These are phyloP conservation scores for Dryas drummondii DNA, from an alignment of 306 rosid genomes.

Conservation along the genomic window DNA sequence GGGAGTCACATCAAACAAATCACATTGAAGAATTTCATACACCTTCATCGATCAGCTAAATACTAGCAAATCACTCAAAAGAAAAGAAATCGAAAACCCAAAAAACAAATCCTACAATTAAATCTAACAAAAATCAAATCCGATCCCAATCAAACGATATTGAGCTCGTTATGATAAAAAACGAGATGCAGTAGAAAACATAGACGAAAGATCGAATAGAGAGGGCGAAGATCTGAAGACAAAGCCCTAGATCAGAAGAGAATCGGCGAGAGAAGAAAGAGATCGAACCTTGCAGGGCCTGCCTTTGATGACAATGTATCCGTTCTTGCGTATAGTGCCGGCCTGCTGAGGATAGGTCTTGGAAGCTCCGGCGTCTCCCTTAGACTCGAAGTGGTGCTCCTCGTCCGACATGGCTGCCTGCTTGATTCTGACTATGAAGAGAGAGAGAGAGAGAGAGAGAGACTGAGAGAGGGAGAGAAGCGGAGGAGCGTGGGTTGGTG, in stretches of 20 bases:
- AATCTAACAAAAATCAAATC: background rate
- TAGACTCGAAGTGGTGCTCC: slow-evolving; percentile 96
- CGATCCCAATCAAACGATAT: background rate
- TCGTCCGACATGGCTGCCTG: slow-evolving; percentile 78
- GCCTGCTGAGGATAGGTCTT: slow-evolving; percentile 98
- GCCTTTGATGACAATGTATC: slow-evolving; percentile 82
- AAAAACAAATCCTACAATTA: background rate
- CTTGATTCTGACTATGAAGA: background rate
- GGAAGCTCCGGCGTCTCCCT: slow-evolving; percentile 97
- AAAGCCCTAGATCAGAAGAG: background rate
- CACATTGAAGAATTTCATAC: background rate
- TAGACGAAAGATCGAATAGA: background rate
- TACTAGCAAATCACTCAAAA: background rate
- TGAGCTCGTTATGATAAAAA: no score
- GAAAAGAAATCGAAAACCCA: background rate
- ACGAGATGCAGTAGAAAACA: background rate
- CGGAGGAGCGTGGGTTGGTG: background rate
- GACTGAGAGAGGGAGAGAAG: background rate
- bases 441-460: background rate
- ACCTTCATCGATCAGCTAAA: background rate
- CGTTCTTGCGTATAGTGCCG: slow-evolving; percentile 91
- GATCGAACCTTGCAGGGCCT: slow-evolving; percentile 89
- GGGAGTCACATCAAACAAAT: background rate
- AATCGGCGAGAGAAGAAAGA: background rate
- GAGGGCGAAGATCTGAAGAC: background rate